Percentiles rank a stretch among this genome's conserved stretches.
These are phyloP conservation scores for Pichia manshurica DNA, from an alignment of 805 yeast species.

Conservation along the genomic window DNA sequence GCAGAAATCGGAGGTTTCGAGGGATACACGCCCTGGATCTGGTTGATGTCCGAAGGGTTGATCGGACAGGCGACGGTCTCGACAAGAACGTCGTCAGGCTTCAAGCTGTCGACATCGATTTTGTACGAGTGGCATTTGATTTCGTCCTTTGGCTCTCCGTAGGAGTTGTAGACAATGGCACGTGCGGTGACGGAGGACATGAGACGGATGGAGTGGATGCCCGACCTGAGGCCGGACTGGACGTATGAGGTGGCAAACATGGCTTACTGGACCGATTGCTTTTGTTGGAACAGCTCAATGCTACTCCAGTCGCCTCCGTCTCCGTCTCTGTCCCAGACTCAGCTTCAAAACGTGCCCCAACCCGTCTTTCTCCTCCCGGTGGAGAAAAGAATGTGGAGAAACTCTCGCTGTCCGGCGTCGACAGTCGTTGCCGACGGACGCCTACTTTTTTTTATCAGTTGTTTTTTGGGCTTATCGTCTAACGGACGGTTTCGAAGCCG, in stretches of 20 bases:
- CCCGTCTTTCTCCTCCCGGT: too few relatives aligned
- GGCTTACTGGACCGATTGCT: too few relatives aligned
- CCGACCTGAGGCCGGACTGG: neutral
- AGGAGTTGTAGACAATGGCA: conserved; percentile 60
- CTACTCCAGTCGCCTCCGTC: too few relatives aligned
- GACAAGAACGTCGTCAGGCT: conserved; percentile 49
- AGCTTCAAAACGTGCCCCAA: too few relatives aligned
- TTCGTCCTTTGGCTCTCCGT: conserved; percentile 62
- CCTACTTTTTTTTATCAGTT: too few relatives aligned
- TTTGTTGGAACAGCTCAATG: too few relatives aligned
- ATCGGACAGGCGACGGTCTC: conserved; percentile 75
- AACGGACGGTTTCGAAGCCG: too few relatives aligned
- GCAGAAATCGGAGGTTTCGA: conserved; percentile 56
- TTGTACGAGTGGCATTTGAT: conserved; percentile 47
- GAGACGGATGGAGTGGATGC: conserved; percentile 4
- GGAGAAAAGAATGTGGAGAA: too few relatives aligned
- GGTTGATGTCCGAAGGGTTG: conserved; percentile 87
- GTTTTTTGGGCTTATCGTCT: too few relatives aligned
- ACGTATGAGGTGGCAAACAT: conserved; percentile 5
- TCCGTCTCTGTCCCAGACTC: too few relatives aligned
- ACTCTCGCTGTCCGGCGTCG: too few relatives aligned
- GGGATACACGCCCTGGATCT: conserved; percentile 82
- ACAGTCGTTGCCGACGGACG: too few relatives aligned
- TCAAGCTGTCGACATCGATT: conserved; percentile 29
- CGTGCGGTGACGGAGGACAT: conserved; percentile 34